These are phyloP conservation scores for Panicum virgatum DNA, from an alignment of 202 grass and related monocot species.

Conservation along the genomic window DNA sequence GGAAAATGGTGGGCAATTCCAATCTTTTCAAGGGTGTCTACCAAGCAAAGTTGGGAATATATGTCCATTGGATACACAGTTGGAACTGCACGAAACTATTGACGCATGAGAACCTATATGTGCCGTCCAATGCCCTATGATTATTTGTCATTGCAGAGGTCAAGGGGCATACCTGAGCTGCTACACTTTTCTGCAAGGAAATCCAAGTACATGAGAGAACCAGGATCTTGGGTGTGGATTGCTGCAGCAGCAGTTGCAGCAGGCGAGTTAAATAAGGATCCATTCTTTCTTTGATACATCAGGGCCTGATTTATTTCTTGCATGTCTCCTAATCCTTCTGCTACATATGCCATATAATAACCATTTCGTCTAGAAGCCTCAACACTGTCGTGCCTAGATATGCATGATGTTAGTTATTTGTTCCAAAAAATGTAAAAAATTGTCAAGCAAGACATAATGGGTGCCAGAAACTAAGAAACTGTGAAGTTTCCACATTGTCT, in stretches of 20 bases:
- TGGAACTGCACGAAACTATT: constrained; percentile 36
- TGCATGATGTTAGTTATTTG: too few species aligned
- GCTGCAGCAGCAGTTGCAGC: constrained; percentile 49
- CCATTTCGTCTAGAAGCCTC: constrained; percentile 32
- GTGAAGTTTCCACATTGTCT: too few species aligned
- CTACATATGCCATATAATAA: constrained; percentile 54
- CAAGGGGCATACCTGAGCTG: not conserved
- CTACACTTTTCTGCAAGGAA: not conserved
- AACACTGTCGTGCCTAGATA: too few species aligned
- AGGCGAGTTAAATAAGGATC: constrained; percentile 64
- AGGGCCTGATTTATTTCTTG: constrained; percentile 40
- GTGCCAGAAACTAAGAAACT: too few species aligned
- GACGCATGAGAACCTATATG: not conserved
- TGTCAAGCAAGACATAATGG: too few species aligned
- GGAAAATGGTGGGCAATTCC: constrained; percentile 42
- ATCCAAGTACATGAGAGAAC: not conserved
- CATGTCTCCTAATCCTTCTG: constrained; percentile 50
- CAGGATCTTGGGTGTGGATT: constrained; percentile 30
- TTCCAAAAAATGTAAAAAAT: too few species aligned
- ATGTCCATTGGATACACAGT: constrained; percentile 37
- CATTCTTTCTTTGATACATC: constrained; percentile 47
- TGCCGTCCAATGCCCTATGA: too few species aligned
- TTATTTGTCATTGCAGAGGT: too few species aligned
- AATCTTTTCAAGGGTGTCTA: constrained; percentile 49
- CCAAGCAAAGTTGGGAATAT: constrained; percentile 38